A percentile compares a stretch with the other conserved stretches of the same genome.
phyloP scores from a whole-genome alignment of 148 eudicot genomes.

The Rhododendron simsii region DNA sequence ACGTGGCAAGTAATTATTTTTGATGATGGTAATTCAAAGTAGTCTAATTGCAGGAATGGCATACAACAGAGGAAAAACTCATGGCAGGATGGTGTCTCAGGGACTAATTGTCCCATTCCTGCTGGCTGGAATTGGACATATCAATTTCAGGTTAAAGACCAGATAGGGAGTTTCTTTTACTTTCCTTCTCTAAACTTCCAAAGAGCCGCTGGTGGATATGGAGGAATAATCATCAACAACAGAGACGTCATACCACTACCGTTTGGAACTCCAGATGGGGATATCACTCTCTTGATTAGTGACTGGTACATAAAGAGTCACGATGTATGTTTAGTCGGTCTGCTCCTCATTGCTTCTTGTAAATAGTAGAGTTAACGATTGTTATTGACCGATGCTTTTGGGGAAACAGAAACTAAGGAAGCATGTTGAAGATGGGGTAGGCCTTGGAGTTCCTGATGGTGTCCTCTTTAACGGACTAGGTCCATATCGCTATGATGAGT shows the following conservation, averaged over 20 bases:
- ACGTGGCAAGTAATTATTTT: neutral
- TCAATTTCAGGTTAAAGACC: conserved; percentile 94
- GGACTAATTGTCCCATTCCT: conserved; percentile 96
- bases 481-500: conserved; percentile 69
- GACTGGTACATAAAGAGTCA: conserved; percentile 94
- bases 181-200: conserved; percentile 91
- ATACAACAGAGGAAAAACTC: conserved; percentile 83
- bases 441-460: conserved; percentile 89
- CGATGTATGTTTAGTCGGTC: conserved; percentile 47
- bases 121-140: conserved; percentile 99
- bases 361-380: neutral
- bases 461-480: conserved; percentile 85
- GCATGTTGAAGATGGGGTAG: conserved; percentile 51
- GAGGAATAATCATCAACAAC: conserved; percentile 88
- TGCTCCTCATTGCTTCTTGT: conserved; percentile 9
- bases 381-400: conserved; percentile 20
- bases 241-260: conserved; percentile 80
- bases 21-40: conserved; percentile 15
- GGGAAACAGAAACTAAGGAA: conserved; percentile 70
- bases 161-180: conserved; percentile 97
- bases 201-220: conserved; percentile 91
- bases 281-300: conserved; percentile 77
- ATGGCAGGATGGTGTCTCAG: conserved; percentile 97
- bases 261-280: conserved; percentile 92
- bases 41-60: conserved; percentile 71